Evolutionary conservation across 2,329 filamentous ascomycete species (phyloP), one percentile per base, ranked within the genome.

Genomic region (Cercospora citrullina): DNA sequence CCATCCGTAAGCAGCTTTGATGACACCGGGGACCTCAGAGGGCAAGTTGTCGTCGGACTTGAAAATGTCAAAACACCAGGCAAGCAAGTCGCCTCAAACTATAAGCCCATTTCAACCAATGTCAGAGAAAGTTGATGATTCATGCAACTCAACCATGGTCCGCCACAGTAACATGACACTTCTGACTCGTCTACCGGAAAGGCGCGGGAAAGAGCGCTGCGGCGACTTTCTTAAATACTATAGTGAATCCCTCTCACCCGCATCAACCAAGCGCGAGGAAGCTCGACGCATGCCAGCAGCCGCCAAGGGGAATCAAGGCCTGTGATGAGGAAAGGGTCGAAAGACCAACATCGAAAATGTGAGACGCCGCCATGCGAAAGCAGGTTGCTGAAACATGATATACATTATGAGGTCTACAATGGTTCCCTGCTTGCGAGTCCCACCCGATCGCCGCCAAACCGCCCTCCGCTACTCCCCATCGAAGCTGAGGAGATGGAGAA

Each of bases 311-410:
- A 18, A 26, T 18, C 48, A 53, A 26, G 48, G 26, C 48, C 48
- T 26, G 18, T 53, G 16, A 53, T 53, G 48, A 26, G 14, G 21
- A 23, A 18, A 51, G 16, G 16, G 10, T 31, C 55, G 26, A 59
- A 59, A 59, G 30, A 36, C 31, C 55, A 59, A 36, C 18, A 59
- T 59, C 55, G 16, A 28, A n/a, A 28, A 59, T 59, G 55, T 59
- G 23, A 21, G 48, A 53, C n/a, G 18, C 18, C 23, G 48, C 48
- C 48, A 26, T 26, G 48, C 48, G 48, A 6, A 53, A 53, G 48
- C 48, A 18, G 48, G 14, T 18, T 26, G 48, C 48, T 53, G 5
- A 10, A 53, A 26, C 48, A 53, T 53, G 14, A 53, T 10, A 53
- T 16, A 53, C 10, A 53, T 26, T 5, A 18, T 53, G 48, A 53